Conservation (phyloP, 169 alveolate species). For the Plasmodium malariae region DNA sequence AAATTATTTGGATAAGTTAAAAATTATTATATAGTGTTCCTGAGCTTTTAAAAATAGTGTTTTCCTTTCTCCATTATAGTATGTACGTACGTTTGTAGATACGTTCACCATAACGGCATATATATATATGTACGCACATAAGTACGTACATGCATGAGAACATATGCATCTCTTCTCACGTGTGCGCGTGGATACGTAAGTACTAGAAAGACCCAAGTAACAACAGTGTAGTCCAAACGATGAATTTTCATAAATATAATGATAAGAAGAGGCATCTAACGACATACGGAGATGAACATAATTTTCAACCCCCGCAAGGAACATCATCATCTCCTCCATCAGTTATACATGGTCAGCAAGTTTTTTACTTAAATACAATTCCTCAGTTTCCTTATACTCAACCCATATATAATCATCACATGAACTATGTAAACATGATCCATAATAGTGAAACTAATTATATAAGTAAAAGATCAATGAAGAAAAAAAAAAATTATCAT, state of each 20-base stretch:
- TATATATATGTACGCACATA: neutral
- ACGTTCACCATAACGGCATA: neutral
- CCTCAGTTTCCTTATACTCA: constrained; percentile 40
- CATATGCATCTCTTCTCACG: too few species aligned
- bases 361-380: neutral
- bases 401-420: neutral
- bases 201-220: too few species aligned
- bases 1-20: too few species aligned
- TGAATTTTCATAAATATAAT: constrained; percentile 29
- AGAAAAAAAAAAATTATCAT: constrained; percentile 39
- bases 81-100: too few species aligned
- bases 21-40: too few species aligned
- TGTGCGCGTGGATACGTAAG: too few species aligned
- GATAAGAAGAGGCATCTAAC: constrained; percentile 37
- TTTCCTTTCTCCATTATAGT: too few species aligned
- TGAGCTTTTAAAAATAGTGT: too few species aligned
- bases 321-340: neutral
- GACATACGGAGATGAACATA: constrained; percentile 6
- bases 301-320: too few species aligned
- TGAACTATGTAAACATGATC: constrained; percentile 25
- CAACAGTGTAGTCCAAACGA: too few species aligned
- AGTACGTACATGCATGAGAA: neutral
- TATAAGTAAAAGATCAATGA: constrained; percentile 23
- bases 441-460: constrained; percentile 10
- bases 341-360: neutral